Conservation (phyloP, 805 yeast genomes). For the Yamadazyma sp. region DNA sequence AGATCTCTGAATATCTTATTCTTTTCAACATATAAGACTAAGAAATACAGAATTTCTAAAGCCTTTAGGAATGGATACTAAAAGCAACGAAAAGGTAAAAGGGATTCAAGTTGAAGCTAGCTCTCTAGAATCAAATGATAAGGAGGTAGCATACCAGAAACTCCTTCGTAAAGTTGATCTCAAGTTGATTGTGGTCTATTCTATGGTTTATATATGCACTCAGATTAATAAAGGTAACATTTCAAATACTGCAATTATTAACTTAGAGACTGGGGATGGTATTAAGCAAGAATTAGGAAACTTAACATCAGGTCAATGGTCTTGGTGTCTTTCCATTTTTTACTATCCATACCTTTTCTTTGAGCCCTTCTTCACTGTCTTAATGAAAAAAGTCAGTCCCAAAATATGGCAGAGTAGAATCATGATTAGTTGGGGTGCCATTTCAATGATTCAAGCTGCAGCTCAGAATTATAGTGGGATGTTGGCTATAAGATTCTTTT, state of each 20-base stretch:
- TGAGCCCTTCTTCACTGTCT: slow-evolving; percentile 11
- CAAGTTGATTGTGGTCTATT: slow-evolving; percentile 11
- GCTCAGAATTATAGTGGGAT: slow-evolving; percentile 9
- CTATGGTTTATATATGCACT: slow-evolving; percentile 12
- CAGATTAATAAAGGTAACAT: slow-evolving; percentile 14
- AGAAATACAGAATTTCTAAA: too few relatives aligned
- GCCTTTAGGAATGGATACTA: too few relatives aligned
- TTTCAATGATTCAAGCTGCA: slow-evolving; percentile 13
- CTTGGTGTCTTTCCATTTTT: slow-evolving; percentile 12
- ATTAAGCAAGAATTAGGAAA: slow-evolving; percentile 9
- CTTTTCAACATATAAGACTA: too few relatives aligned
- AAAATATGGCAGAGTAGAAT: slow-evolving; percentile 13
- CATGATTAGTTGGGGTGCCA: slow-evolving; percentile 12
- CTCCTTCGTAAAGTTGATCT: slow-evolving; percentile 11
- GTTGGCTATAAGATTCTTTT: slow-evolving; percentile 11
- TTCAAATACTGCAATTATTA: slow-evolving; percentile 13
- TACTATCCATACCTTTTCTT: slow-evolving; percentile 12
- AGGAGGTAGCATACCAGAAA: slow-evolving; percentile 4
- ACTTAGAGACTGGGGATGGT: slow-evolving; percentile 11
- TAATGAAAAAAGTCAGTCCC: slow-evolving; percentile 10
- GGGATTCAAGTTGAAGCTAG: not conserved
- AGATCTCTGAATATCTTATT: too few relatives aligned
- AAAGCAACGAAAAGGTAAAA: not conserved
- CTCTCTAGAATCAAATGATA: not conserved
- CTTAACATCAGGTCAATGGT: slow-evolving; percentile 12